Conservation (phyloP, 306 rosid species). For the Rubus idaeus region DNA sequence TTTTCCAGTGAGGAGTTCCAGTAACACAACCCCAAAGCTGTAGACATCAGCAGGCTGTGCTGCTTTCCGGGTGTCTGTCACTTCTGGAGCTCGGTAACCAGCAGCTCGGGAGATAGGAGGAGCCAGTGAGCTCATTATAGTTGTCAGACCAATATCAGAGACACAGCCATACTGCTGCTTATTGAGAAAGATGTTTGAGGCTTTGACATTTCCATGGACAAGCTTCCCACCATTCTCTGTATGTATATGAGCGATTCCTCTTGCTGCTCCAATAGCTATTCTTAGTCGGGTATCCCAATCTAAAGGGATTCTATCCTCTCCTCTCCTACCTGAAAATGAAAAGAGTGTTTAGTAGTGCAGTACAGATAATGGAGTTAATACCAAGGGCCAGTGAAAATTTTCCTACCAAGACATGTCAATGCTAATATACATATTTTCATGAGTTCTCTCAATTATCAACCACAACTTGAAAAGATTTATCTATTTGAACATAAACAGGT, state of each 20-base stretch:
- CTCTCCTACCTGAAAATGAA: slow-evolving; percentile 66
- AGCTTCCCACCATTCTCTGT: slow-evolving; percentile 69
- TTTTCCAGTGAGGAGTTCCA: slow-evolving; percentile 87
- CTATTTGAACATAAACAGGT: neutral
- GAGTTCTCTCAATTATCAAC: neutral
- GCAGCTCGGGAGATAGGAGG: slow-evolving; percentile 77
- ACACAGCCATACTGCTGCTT: slow-evolving; percentile 59
- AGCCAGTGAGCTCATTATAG: slow-evolving; percentile 67
- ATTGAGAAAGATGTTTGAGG: slow-evolving; percentile 77
- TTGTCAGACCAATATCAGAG: slow-evolving; percentile 82
- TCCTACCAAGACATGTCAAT: neutral
- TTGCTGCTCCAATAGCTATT: slow-evolving; percentile 80
- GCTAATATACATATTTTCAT: neutral
- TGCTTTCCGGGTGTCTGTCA: slow-evolving; percentile 82
- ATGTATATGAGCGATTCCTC: slow-evolving; percentile 75
- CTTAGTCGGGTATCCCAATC: slow-evolving; percentile 76
- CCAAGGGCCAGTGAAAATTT: slow-evolving; percentile 1
- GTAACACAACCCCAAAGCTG: slow-evolving; percentile 86
- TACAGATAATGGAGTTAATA: neutral
- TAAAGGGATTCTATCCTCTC: slow-evolving; percentile 64
- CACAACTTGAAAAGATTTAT: neutral
- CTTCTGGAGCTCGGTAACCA: slow-evolving; percentile 94
- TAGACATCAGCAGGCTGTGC: slow-evolving; percentile 74
- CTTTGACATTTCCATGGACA: slow-evolving; percentile 77
- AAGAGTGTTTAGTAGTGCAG: neutral